Percentiles rank a stretch among this genome's conserved stretches.
These are phyloP conservation scores for Panus rudis DNA, from an alignment of 768 basidiomycete genomes.

Conservation along the genomic window DNA sequence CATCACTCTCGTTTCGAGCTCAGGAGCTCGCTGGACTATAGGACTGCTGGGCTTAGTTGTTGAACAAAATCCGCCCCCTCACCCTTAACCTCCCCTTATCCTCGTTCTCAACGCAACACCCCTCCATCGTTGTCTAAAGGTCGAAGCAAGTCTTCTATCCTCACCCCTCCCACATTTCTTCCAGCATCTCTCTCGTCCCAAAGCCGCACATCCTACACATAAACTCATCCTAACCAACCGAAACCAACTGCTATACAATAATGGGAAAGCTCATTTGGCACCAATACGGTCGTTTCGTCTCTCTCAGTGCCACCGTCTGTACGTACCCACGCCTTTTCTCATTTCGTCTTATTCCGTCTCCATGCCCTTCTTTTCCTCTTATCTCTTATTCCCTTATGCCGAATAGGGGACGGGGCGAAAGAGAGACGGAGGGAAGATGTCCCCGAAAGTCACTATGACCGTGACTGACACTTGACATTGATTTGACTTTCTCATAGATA, in stretches of 20 bases:
- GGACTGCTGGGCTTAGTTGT: too few species aligned
- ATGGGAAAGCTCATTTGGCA: conserved; percentile 87
- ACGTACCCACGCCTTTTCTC: conserved; percentile 27
- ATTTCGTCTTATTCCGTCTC: background rate
- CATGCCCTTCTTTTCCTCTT: background rate
- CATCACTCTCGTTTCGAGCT: conserved; percentile 35
- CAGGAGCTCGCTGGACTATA: conserved; percentile 31
- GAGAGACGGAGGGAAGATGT: too few species aligned
- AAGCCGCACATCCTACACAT: conserved; percentile 28
- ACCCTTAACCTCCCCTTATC: conserved; percentile 20
- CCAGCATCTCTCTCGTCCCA: conserved; percentile 3
- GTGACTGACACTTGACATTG: conserved; percentile 10
- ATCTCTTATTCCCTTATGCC: too few species aligned
- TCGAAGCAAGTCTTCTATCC: conserved; percentile 24
- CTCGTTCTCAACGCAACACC: conserved; percentile 23
- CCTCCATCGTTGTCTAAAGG: too few species aligned
- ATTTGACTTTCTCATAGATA: conserved; percentile 38
- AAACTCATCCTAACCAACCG: background rate
- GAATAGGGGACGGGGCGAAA: too few species aligned
- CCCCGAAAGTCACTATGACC: background rate
- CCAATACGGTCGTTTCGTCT: conserved; percentile 62
- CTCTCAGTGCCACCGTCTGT: conserved; percentile 69
- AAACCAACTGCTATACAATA: background rate
- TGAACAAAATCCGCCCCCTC: too few species aligned
- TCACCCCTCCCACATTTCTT: conserved; percentile 5